Conservation (phyloP, 139 green algal species). For the Coelastrella sp. region DNA sequence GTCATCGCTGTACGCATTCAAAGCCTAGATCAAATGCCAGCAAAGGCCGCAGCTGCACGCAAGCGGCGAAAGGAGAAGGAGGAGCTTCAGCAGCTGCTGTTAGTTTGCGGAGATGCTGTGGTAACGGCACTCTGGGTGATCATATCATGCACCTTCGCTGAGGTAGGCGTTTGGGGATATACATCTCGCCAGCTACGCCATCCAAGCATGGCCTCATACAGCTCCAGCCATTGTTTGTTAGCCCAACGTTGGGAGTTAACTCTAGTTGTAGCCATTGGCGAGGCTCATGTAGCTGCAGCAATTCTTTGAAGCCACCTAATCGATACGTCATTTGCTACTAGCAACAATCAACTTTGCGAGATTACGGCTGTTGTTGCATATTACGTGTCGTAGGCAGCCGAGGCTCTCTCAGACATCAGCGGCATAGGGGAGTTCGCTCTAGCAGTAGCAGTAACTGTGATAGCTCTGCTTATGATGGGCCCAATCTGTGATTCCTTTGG, state of each 20-base stretch:
- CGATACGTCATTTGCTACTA: too few species aligned
- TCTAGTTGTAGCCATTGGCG: too few species aligned
- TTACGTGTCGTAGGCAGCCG: conserved; percentile 33
- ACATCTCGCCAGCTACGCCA: not conserved
- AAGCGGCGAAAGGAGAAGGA: not conserved
- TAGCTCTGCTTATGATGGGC: conserved; percentile 46
- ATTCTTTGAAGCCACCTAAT: too few species aligned
- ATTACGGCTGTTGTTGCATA: not conserved
- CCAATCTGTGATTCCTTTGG: conserved; percentile 54
- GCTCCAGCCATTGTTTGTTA: too few species aligned
- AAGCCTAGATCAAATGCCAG: too few species aligned
- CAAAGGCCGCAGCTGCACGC: not conserved
- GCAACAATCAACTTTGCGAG: too few species aligned
- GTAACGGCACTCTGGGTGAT: conserved; percentile 49
- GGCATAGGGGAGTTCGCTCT: conserved; percentile 49
- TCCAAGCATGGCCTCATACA: not conserved
- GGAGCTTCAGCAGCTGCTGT: conserved; percentile 2
- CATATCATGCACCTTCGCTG: conserved; percentile 48
- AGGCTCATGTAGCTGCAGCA: too few species aligned
- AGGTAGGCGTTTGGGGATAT: conserved; percentile 18
- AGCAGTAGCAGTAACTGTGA: conserved; percentile 28
- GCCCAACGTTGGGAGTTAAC: too few species aligned
- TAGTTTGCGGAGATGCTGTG: conserved; percentile 52
- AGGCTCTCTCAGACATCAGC: conserved; percentile 47
- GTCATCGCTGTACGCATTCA: not conserved